Base-by-base conservation (phyloP, 2,329 filamentous ascomycete genomes). In the Hortaea sp. region DNA sequence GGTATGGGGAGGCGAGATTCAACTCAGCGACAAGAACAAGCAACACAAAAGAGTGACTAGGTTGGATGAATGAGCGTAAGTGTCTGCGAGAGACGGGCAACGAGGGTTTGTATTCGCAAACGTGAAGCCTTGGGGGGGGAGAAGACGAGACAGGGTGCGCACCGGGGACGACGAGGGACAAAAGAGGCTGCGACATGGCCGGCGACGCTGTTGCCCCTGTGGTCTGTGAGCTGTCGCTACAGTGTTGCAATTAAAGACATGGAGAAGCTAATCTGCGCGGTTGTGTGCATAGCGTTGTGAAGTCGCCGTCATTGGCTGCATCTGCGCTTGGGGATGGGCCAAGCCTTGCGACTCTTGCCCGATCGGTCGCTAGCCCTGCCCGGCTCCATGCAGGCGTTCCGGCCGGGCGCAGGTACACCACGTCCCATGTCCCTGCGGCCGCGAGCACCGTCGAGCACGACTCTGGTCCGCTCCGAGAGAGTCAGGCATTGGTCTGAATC, bases 21-120 rank as follows among this genome's bases (percentile, higher is more conserved):
- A 54, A 57, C 49, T 53, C 53, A 48, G 53, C 53, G 53, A 48
- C 39, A 47, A 39, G 34, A 47, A 38, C 11, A 46, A 42, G 49
- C 49, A 51, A 54, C 50, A 53, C 50, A 54, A 62, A 61, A 47
- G 59, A 62, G 57, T 58, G 59, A 61, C 51, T 54, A 51, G 50
- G 46, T 13, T 20, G 43, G 12, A 55, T 53, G 48, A 63, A 63
- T 52, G 60, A 63, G 53, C 57, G 60, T 49, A 49, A 51, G 49
- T 56, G 60, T 56, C 60, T 59, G 39, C 54, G 42, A 58, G 55
- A 62, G 56, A 59, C 53, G 52, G 39, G 35, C 37, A 34, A 43
- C 20, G 35, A 31, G 12, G 40, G 39, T 38, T 47, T 38, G 41
- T 31, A 42, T 53, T 57, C 49, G 56, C 53, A 54, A 53, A 56